A percentile compares a stretch with the other conserved stretches of the same genome.
Conservation (phyloP, 148 eudicot genomes). For the Cornus suecica region DNA sequence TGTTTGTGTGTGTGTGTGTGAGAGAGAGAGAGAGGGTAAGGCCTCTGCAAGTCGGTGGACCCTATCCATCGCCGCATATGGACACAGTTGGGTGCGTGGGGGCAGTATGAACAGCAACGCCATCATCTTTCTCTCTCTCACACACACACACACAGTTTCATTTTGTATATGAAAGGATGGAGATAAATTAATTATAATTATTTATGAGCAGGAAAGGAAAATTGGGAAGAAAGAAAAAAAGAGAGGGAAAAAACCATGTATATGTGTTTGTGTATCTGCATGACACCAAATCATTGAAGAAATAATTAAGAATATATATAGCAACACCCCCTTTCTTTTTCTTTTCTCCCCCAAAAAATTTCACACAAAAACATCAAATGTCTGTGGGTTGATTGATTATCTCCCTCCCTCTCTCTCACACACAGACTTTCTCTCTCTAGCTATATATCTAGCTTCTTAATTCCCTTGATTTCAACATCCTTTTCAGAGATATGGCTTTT, state of each 20-base stretch:
- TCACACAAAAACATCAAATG: conserved; percentile 6
- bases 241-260: background rate
- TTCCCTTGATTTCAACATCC: conserved; percentile 17
- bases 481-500: conserved; percentile 10
- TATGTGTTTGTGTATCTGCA: conserved; percentile 12
- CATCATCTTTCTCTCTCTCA: background rate
- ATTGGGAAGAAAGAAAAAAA: background rate
- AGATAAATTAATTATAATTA: background rate
- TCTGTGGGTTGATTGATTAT: conserved; percentile 4
- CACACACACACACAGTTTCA: conserved; percentile 1
- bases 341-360: background rate
- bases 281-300: conserved; percentile 18
- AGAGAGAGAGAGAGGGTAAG: conserved; percentile 9
- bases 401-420: background rate
- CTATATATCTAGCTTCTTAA: too few species aligned
- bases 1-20: conserved; percentile 9
- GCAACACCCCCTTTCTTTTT: background rate
- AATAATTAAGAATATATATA: background rate
- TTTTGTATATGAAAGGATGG: conserved; percentile 3
- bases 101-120: conserved; percentile 21
- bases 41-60: conserved; percentile 21
- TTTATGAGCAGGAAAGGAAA: background rate
- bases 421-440: too few species aligned
- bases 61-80: conserved; percentile 35
- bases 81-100: conserved; percentile 40